These are phyloP conservation scores for Pueraria montana DNA, from an alignment of 306 rosid genomes.

Conservation along the genomic window DNA sequence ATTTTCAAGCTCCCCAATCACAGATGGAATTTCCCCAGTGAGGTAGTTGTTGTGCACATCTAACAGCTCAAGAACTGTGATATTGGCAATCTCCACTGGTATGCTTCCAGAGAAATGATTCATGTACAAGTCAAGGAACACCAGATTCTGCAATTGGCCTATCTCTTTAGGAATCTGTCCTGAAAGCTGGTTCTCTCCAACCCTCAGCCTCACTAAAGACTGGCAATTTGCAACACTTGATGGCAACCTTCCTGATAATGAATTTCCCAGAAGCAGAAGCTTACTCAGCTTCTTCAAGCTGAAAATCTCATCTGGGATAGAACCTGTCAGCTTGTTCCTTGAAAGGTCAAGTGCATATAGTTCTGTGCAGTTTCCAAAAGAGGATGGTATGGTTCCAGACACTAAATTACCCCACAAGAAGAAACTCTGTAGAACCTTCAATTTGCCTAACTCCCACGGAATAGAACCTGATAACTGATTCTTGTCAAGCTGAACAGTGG, in stretches of 20 bases:
- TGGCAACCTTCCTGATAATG: slow-evolving; percentile 79
- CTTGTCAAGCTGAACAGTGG: slow-evolving; percentile 92
- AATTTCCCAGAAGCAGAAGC: slow-evolving; percentile 93
- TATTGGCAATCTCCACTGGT: slow-evolving; percentile 83
- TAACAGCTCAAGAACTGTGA: slow-evolving; percentile 89
- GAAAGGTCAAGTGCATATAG: slow-evolving; percentile 97
- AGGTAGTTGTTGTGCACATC: slow-evolving; percentile 88
- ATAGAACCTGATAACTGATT: slow-evolving; percentile 90
- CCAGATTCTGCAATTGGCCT: slow-evolving; percentile 88
- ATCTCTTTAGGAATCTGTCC: slow-evolving; percentile 91
- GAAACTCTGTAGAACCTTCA: slow-evolving; percentile 77
- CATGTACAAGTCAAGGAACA: slow-evolving; percentile 93
- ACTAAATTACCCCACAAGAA: slow-evolving; percentile 94
- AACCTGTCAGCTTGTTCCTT: slow-evolving; percentile 89
- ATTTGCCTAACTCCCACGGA: slow-evolving; percentile 83
- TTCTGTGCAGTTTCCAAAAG: slow-evolving; percentile 92
- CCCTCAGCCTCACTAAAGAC: slow-evolving; percentile 86
- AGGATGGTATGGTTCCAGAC: slow-evolving; percentile 86
- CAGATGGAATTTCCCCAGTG: slow-evolving; percentile 77
- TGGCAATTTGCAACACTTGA: slow-evolving; percentile 76
- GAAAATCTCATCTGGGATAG: slow-evolving; percentile 91
- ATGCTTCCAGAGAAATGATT: slow-evolving; percentile 84
- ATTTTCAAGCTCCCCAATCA: slow-evolving; percentile 84
- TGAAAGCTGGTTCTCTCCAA: slow-evolving; percentile 93
- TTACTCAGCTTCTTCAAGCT: slow-evolving; percentile 92